These are phyloP conservation scores for Penicillium aurantiogriseum DNA, from an alignment of 2,329 filamentous ascomycete species.

Conservation along the genomic window DNA sequence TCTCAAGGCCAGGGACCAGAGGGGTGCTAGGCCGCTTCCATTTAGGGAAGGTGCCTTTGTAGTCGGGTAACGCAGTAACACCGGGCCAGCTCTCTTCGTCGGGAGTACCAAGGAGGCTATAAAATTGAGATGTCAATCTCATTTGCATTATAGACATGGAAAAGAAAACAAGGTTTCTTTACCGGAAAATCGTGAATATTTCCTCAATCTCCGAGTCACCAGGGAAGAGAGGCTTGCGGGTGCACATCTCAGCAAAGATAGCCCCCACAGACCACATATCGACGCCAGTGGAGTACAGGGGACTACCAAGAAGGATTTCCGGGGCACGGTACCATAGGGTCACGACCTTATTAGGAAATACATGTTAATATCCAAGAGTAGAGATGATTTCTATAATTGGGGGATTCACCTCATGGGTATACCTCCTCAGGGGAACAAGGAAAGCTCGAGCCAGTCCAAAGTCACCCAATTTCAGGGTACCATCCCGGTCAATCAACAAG, in stretches of 20 bases:
- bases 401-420: slow-evolving; percentile 72
- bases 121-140: not conserved
- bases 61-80: slow-evolving; percentile 89
- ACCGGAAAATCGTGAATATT: slow-evolving; percentile 94
- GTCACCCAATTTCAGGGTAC: slow-evolving; percentile 86
- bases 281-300: slow-evolving; percentile 89
- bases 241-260: slow-evolving; percentile 97
- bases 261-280: slow-evolving; percentile 96
- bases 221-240: slow-evolving; percentile 85
- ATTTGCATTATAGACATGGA: slow-evolving; percentile 31
- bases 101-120: slow-evolving; percentile 72
- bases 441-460: slow-evolving; percentile 88
- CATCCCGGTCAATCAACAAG: slow-evolving; percentile 78
- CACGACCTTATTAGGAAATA: slow-evolving; percentile 59
- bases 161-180: slow-evolving; percentile 29
- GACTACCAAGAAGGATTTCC: slow-evolving; percentile 84
- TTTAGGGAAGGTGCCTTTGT: slow-evolving; percentile 87
- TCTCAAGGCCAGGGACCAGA: slow-evolving; percentile 71
- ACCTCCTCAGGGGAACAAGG: slow-evolving; percentile 84
- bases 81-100: slow-evolving; percentile 81
- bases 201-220: slow-evolving; percentile 92
- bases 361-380: not conserved
- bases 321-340: slow-evolving; percentile 91
- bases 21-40: slow-evolving; percentile 71
- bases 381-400: not conserved